Conservation (phyloP, 345 rosid genomes). For the Arabis alpina region DNA sequence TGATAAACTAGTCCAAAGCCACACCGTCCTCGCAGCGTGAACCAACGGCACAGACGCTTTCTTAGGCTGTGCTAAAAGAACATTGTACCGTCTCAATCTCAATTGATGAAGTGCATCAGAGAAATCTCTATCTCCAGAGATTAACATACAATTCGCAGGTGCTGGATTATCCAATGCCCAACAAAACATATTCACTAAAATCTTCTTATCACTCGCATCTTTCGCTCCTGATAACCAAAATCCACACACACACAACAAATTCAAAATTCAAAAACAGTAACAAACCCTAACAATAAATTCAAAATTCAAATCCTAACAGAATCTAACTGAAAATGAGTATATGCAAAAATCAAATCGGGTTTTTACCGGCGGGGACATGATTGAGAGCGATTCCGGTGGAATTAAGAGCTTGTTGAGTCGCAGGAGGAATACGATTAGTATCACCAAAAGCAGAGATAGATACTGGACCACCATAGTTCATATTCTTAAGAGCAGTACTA, state of each 20-base stretch:
- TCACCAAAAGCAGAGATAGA: conserved; percentile 92
- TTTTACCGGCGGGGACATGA: conserved; percentile 84
- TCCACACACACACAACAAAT: background rate
- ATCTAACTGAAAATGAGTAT: background rate
- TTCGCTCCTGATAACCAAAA: conserved; percentile 62
- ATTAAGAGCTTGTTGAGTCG: conserved; percentile 78
- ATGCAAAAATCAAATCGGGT: background rate
- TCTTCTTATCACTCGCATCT: conserved; percentile 98
- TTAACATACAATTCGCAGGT: conserved; percentile 80
- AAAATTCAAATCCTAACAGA: background rate
- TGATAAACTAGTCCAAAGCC: conserved; percentile 83
- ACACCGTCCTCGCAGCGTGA: conserved; percentile 83
- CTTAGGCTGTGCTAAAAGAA: conserved; percentile 83
- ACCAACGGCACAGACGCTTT: conserved; percentile 73
- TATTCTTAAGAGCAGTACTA: conserved; percentile 77
- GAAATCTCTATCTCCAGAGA: conserved; percentile 92
- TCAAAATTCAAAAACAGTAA: background rate
- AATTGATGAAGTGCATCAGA: conserved; percentile 91
- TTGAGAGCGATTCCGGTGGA: conserved; percentile 90
- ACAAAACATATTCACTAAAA: conserved; percentile 88
- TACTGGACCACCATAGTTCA: conserved; percentile 78
- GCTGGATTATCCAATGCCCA: conserved; percentile 98
- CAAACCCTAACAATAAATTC: background rate
- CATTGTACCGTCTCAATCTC: conserved; percentile 89
- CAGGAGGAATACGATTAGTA: conserved; percentile 62